Conservation (phyloP, 331 rosid genomes). For the Prunus yedoensis region DNA sequence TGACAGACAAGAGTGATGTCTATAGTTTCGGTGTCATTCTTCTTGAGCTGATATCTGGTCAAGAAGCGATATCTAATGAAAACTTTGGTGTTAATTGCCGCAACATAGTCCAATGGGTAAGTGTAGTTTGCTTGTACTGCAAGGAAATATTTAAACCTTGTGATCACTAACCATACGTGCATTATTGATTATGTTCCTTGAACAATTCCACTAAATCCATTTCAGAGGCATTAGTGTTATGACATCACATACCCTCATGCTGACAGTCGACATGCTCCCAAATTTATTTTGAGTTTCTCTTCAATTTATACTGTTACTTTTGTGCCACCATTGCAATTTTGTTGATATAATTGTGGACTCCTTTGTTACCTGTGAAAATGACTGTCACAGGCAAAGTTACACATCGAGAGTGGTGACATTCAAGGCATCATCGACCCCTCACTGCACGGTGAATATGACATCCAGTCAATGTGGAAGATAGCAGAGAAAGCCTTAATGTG, state of each 20-base stretch:
- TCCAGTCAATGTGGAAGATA: slow-evolving; percentile 98
- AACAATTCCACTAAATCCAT: too few relatives aligned
- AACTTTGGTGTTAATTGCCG: slow-evolving; percentile 88
- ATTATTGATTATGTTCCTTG: background rate
- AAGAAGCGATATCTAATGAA: slow-evolving; percentile 89
- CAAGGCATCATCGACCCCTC: slow-evolving; percentile 90
- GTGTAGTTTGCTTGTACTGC: slow-evolving; percentile 18
- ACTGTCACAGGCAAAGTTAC: slow-evolving; percentile 66
- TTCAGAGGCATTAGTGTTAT: too few relatives aligned
- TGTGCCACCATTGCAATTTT: background rate
- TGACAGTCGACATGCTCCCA: too few relatives aligned
- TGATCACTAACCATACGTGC: background rate
- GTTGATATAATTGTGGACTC: background rate
- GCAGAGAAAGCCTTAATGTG: slow-evolving; percentile 99
- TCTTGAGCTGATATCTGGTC: slow-evolving; percentile 92
- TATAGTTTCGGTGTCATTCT: slow-evolving; percentile 93
- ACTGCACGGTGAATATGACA: slow-evolving; percentile 58
- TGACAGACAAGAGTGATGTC: slow-evolving; percentile 88
- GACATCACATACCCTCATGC: too few relatives aligned
- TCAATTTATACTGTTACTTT: too few relatives aligned
- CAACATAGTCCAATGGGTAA: slow-evolving; percentile 90
- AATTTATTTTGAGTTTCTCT: too few relatives aligned
- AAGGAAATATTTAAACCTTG: slow-evolving; percentile 4
- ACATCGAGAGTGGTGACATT: slow-evolving; percentile 91
- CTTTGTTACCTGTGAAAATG: background rate